phyloP scores from a whole-genome alignment of 2,329 filamentous ascomycete genomes.

The Curvularia sp. region DNA sequence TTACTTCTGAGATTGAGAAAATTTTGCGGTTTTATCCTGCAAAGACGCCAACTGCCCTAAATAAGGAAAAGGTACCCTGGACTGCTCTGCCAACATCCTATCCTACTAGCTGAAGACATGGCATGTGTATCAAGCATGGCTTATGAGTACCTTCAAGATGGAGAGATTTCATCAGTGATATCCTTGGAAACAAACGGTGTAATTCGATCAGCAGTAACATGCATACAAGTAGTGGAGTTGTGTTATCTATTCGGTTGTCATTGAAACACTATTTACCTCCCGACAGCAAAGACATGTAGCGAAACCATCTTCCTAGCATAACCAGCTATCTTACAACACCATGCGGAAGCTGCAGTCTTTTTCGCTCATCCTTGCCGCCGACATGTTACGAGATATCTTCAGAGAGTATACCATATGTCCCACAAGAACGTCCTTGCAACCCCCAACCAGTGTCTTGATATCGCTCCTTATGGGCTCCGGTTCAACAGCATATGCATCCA shows the following conservation, averaged over 20 bases:
- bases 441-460: slow-evolving; percentile 13
- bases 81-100: not conserved
- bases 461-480: slow-evolving; percentile 8
- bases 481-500: slow-evolving; percentile 6
- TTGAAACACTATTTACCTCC: not conserved
- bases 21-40: not conserved
- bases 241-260: not conserved
- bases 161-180: not conserved
- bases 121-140: not conserved
- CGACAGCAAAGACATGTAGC: not conserved
- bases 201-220: not conserved
- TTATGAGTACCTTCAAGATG: not conserved
- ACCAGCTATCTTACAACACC: not conserved
- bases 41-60: not conserved
- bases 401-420: slow-evolving; percentile 21
- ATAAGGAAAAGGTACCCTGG: not conserved
- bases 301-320: not conserved
- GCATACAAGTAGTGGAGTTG: not conserved
- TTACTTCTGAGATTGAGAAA: not conserved
- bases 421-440: slow-evolving; percentile 18
- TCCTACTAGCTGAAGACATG: not conserved
- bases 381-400: slow-evolving; percentile 16
- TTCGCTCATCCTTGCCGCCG: slow-evolving; percentile 13
- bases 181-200: not conserved
- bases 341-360: slow-evolving; percentile 13